Evolutionary conservation across 78 protist genomes (phyloP).

Genomic region (Polysphondylium violaceum): DNA sequence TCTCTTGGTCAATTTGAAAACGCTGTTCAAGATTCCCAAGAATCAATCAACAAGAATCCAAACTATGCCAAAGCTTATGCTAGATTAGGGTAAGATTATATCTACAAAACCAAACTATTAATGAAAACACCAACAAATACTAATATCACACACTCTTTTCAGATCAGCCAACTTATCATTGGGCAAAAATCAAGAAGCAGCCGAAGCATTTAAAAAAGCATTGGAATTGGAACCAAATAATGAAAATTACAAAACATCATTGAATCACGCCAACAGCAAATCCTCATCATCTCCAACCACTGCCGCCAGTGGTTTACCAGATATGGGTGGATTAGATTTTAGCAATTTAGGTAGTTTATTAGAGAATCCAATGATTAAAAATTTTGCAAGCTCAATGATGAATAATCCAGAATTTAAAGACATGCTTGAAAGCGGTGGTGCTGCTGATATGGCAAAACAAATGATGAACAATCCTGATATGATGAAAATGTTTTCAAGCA

Average conservation of each 20-base stretch:
- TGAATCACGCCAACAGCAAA: constrained; percentile 32
- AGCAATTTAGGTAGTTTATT: not conserved
- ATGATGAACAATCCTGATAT: constrained; percentile 46
- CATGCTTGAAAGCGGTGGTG: constrained; percentile 22
- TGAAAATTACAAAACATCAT: constrained; percentile 45
- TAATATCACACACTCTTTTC: not conserved
- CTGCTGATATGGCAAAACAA: constrained; percentile 8
- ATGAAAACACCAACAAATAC: too few relatives aligned
- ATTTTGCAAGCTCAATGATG: constrained; percentile 26
- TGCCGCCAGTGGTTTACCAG: constrained; percentile 60
- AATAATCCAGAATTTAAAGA: constrained; percentile 44
- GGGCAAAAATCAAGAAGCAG: constrained; percentile 28
- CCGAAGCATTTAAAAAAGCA: constrained; percentile 47
- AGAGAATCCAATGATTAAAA: constrained; percentile 22
- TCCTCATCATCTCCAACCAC: not conserved
- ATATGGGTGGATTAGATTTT: constrained; percentile 44
- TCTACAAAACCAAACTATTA: too few relatives aligned
- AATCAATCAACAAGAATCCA: constrained; percentile 57
- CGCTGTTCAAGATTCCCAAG: constrained; percentile 40
- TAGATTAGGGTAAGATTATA: constrained; percentile 63
- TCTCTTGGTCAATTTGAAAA: constrained; percentile 33
- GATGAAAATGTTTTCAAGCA: constrained; percentile 22
- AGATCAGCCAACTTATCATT: constrained; percentile 64
- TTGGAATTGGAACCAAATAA: constrained; percentile 70
- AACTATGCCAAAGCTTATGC: constrained; percentile 50